These are phyloP conservation scores for Hygrophorus russula DNA, from an alignment of 768 basidiomycete genomes.

Conservation along the genomic window DNA sequence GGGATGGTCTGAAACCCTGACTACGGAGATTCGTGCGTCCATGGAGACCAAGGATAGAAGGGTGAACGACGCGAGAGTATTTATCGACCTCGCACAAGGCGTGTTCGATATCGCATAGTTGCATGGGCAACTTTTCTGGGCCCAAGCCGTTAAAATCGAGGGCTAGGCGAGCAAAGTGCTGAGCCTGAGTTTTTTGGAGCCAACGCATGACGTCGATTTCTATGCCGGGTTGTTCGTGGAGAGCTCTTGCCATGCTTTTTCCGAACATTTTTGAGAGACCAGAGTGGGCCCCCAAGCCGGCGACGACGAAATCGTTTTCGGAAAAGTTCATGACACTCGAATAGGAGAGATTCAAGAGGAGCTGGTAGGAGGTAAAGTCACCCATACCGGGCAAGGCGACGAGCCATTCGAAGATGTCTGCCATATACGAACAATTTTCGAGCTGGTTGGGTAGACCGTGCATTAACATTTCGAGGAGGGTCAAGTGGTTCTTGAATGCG, in stretches of 20 bases:
- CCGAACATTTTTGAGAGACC: conserved; percentile 66
- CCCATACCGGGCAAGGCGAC: conserved; percentile 59
- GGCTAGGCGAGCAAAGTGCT: conserved; percentile 52
- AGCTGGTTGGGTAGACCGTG: conserved; percentile 41
- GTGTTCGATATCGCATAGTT: conserved; percentile 68
- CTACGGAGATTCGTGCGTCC: conserved; percentile 8
- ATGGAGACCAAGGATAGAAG: conserved; percentile 27
- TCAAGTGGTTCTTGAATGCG: conserved; percentile 52
- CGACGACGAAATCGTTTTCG: conserved; percentile 56
- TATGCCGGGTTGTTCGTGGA: conserved; percentile 20
- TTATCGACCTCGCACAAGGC: conserved; percentile 73
- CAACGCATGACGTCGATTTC: conserved; percentile 54
- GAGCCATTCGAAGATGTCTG: conserved; percentile 52
- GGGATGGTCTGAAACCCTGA: conserved; percentile 24
- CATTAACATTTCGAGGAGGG: conserved; percentile 50
- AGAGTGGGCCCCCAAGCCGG: conserved; percentile 55
- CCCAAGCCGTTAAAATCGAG: conserved; percentile 42
- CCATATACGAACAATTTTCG: conserved; percentile 37
- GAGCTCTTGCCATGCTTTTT: conserved; percentile 20
- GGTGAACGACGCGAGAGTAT: conserved; percentile 51
- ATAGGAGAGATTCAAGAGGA: conserved; percentile 49
- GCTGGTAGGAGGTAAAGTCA: conserved; percentile 64
- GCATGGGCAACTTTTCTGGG: conserved; percentile 36
- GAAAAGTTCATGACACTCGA: conserved; percentile 47
- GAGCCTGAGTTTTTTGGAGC: conserved; percentile 45